Conservation (phyloP, 2,329 filamentous ascomycete genomes). For the Metarhizium rileyi region DNA sequence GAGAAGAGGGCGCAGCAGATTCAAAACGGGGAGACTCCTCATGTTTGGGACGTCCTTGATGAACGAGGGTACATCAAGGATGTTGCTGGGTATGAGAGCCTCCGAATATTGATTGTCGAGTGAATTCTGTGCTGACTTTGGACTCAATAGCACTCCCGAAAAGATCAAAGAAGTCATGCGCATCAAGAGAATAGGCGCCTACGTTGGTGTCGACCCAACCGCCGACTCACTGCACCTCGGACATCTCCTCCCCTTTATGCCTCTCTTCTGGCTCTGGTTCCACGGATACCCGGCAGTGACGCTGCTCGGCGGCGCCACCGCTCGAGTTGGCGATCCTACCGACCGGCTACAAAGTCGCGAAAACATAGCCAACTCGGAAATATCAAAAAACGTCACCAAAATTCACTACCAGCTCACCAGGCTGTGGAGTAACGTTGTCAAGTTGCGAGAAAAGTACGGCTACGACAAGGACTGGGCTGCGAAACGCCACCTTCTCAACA, state of each 20-base stretch:
- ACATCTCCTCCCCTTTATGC: constrained; percentile 73
- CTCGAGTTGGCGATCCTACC: constrained; percentile 69
- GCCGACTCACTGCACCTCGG: constrained; percentile 71
- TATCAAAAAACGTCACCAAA: constrained; percentile 55
- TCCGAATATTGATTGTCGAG: constrained; percentile 2
- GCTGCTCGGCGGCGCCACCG: constrained; percentile 65
- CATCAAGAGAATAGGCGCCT: constrained; percentile 58
- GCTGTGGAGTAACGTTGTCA: constrained; percentile 66
- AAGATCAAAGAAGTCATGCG: constrained; percentile 55
- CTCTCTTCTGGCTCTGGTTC: constrained; percentile 74
- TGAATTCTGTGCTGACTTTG: not conserved
- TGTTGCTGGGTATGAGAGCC: constrained; percentile 52
- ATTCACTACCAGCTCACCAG: constrained; percentile 61
- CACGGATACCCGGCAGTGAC: constrained; percentile 60
- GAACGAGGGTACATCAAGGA: constrained; percentile 67
- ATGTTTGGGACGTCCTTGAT: constrained; percentile 56
- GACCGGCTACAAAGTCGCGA: constrained; percentile 55
- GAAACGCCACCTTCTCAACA: constrained; percentile 63
- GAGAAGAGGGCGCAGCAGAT: constrained; percentile 36
- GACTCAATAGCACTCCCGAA: constrained; percentile 28
- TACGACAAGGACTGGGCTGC: constrained; percentile 55
- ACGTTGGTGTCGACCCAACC: constrained; percentile 76
- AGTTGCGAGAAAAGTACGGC: constrained; percentile 54
- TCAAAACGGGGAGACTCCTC: constrained; percentile 34
- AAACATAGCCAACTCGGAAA: constrained; percentile 38